A percentile compares a stretch with the other conserved stretches of the same genome.
Conservation (phyloP, 768 basidiomycete species). For the Chalciporus piperatus region DNA sequence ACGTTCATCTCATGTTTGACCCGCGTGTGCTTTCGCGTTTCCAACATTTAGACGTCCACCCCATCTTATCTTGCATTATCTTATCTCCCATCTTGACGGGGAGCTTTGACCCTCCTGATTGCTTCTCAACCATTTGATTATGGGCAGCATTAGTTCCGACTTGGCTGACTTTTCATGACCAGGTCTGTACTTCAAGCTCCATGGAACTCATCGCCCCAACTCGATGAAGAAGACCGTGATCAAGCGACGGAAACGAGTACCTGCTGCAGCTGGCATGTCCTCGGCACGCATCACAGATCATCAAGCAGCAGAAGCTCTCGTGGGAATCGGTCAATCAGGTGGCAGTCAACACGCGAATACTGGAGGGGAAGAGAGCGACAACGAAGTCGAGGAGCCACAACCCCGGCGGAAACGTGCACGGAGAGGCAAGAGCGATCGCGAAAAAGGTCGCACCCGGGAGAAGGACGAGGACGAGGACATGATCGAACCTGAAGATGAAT, state of each 20-base stretch:
- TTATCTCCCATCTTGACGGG: conserved; percentile 17
- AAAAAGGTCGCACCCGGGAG: conserved; percentile 34
- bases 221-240: conserved; percentile 99
- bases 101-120: not conserved
- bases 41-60: conserved; percentile 11
- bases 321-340: conserved; percentile 67
- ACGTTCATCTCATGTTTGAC: conserved; percentile 23
- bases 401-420: conserved; percentile 61
- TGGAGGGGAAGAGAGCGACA: conserved; percentile 42
- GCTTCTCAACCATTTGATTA: not conserved
- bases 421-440: conserved; percentile 36
- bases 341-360: conserved; percentile 35
- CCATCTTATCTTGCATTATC: conserved; percentile 27
- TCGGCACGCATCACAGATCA: conserved; percentile 70
- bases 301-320: conserved; percentile 85
- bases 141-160: not conserved
- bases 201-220: conserved; percentile 94
- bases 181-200: conserved; percentile 98
- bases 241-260: conserved; percentile 96
- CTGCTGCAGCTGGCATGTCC: conserved; percentile 62
- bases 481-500: conserved; percentile 40
- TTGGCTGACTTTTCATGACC: conserved; percentile 20
- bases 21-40: conserved; percentile 19
- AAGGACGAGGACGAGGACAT: conserved; percentile 49
- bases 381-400: conserved; percentile 39